Base-by-base conservation (phyloP, 164 flowering plant species). In the Magnolia officinalis region DNA sequence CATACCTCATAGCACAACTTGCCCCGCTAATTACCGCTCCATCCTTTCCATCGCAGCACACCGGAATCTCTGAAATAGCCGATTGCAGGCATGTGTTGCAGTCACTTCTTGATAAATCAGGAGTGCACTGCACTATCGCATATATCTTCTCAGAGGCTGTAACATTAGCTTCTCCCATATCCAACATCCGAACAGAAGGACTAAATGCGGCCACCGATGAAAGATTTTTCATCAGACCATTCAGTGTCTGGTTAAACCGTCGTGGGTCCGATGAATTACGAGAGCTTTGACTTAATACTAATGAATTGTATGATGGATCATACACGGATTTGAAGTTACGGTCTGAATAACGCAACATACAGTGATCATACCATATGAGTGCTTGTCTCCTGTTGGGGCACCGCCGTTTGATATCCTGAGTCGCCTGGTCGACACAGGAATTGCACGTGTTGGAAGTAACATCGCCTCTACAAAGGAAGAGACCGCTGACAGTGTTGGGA, bases 391-490 rank as follows among this genome's bases (percentile, higher is more conserved):
- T 77, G 65, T 75, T 49, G 0, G 82, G 83, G 73, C 92, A 89
- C 6, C 77, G 79, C 1, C 81, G 13, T 1, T 71, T 71, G n/a
- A 87, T 78, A 74, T 81, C 84, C 0, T 8, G 9, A 70, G 61
- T 45, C 11, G 90, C 85, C 20, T 63, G 79, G 2, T 6, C 72
- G 4, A 82, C 63, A 18, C 90, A 89, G 24, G 82, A 18, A 20
- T 78, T 76, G 75, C 92, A 89, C 61, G 81, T 78, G 0, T 69
- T 0, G 23, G 65, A 6, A 0, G 80, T 37, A 45, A 50, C 79
- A 29, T 89, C 90, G 8, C 92, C 90, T 6, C 90, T 84, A 63
- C 85, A 89, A 10, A 87, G 81, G 16, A 78, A 80, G 0, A 85
- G 82, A 11, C 82, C 83, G 58, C 77, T 45, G 1, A 70, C 77